Percentiles rank a stretch among this genome's conserved stretches.
Conservation (phyloP, 345 rosid species). For the Heritiera fomes region DNA sequence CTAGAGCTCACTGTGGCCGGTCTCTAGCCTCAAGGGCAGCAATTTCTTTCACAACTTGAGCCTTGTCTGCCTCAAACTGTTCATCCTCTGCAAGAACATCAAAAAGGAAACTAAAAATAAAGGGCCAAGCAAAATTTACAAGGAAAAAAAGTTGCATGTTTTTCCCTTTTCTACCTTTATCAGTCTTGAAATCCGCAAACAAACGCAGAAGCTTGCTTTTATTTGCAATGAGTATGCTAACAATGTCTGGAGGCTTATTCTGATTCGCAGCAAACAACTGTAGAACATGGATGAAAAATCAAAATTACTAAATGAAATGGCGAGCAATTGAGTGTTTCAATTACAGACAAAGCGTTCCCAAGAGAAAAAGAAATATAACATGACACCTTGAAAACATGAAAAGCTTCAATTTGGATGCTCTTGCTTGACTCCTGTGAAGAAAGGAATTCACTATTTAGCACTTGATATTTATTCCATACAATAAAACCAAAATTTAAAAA, state of each 20-base stretch:
- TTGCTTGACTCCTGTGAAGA: slow-evolving; percentile 84
- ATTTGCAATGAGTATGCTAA: slow-evolving; percentile 62
- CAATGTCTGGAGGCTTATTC: slow-evolving; percentile 66
- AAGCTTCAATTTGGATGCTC: slow-evolving; percentile 96
- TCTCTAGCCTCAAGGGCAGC: slow-evolving; percentile 62
- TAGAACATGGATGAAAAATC: slow-evolving; percentile 2
- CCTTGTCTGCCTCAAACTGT: slow-evolving; percentile 93
- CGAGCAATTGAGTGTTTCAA: not conserved
- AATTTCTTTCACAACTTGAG: slow-evolving; percentile 86
- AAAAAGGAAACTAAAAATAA: not conserved
- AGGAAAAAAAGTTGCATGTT: not conserved
- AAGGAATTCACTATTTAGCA: slow-evolving; percentile 1
- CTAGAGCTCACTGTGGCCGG: slow-evolving; percentile 16
- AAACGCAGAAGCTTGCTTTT: slow-evolving; percentile 73
- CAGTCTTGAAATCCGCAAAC: slow-evolving; percentile 67
- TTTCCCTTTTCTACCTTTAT: slow-evolving; percentile 52
- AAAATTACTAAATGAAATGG: not conserved
- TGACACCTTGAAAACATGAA: slow-evolving; percentile 93
- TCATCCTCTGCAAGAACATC: slow-evolving; percentile 70
- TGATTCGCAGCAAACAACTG: slow-evolving; percentile 84
- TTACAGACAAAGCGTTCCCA: not conserved
- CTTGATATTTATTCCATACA: not conserved
- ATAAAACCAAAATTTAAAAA: not conserved
- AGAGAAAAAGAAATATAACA: not conserved
- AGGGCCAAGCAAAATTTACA: not conserved